Conservation (phyloP, 2,329 filamentous ascomycete genomes). For the Exophiala aquamarina region DNA sequence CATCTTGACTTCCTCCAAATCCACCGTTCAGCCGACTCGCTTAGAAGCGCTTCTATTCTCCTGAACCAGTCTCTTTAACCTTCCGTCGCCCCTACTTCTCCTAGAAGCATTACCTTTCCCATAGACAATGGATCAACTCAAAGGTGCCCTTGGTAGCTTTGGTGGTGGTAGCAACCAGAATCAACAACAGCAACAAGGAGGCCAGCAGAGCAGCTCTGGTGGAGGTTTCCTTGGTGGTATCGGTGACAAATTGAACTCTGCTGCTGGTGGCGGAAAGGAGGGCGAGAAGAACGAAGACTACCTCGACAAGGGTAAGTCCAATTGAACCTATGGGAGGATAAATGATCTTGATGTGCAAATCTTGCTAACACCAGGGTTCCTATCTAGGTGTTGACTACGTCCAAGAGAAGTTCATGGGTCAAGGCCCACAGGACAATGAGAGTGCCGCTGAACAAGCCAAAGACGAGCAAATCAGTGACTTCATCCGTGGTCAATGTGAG, state of each 20-base stretch:
- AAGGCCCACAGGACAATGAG: conserved; percentile 71
- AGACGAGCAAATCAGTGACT: conserved; percentile 75
- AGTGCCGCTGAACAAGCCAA: conserved; percentile 76
- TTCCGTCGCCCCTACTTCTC: too few species aligned
- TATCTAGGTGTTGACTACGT: conserved; percentile 69
- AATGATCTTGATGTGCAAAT: background rate
- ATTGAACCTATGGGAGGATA: too few species aligned
- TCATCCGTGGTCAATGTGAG: conserved; percentile 58
- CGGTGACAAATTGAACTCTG: conserved; percentile 68
- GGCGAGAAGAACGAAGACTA: conserved; percentile 79
- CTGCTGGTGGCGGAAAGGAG: conserved; percentile 70
- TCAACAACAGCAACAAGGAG: conserved; percentile 4
- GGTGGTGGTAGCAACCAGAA: conserved; percentile 20
- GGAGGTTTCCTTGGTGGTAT: conserved; percentile 55
- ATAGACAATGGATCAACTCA: conserved; percentile 26
- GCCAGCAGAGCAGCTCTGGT: conserved; percentile 28
- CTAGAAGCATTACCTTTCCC: too few species aligned
- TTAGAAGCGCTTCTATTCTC: too few species aligned
- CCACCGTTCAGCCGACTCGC: too few species aligned
- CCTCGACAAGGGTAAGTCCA: conserved; percentile 71
- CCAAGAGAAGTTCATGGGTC: conserved; percentile 71
- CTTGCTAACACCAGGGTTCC: background rate
- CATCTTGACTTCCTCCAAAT: too few species aligned
- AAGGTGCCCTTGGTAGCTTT: conserved; percentile 25
- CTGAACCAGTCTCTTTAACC: too few species aligned